These are phyloP conservation scores for Rutstroemia sp. DNA, from an alignment of 2,329 filamentous ascomycete species.

Conservation along the genomic window DNA sequence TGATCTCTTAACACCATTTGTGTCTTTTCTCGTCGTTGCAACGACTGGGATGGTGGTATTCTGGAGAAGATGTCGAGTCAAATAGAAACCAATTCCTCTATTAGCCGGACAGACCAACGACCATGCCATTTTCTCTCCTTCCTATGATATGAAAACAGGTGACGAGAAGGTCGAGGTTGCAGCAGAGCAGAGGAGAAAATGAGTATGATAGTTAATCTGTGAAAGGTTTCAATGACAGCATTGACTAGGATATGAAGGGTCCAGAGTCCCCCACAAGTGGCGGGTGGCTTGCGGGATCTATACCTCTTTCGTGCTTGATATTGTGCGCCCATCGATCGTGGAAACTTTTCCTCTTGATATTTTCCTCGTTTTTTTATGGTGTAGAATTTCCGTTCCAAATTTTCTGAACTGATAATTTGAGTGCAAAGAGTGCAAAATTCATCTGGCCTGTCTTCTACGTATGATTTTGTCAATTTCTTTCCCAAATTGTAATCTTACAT, in stretches of 20 bases:
- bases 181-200: neutral
- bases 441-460: too few relatives aligned
- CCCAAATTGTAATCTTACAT: too few relatives aligned
- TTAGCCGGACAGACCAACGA: constrained; percentile 50
- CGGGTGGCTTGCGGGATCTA: constrained; percentile 3
- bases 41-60: constrained; percentile 52
- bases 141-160: neutral
- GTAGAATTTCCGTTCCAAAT: too few relatives aligned
- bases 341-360: neutral
- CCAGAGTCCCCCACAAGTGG: neutral
- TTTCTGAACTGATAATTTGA: too few relatives aligned
- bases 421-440: too few relatives aligned
- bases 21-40: constrained; percentile 50
- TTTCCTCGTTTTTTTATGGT: neutral
- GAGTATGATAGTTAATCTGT: neutral
- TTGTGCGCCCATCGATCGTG: neutral
- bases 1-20: constrained; percentile 39
- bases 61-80: constrained; percentile 49
- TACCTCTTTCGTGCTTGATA: neutral
- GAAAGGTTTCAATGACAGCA: constrained; percentile 1
- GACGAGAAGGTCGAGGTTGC: too few relatives aligned
- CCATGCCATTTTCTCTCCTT: constrained; percentile 22
- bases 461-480: too few relatives aligned
- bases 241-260: neutral
- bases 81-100: constrained; percentile 54